Base-by-base conservation (phyloP, 805 yeast species). In the Wickerhamomyces canadensis region DNA sequence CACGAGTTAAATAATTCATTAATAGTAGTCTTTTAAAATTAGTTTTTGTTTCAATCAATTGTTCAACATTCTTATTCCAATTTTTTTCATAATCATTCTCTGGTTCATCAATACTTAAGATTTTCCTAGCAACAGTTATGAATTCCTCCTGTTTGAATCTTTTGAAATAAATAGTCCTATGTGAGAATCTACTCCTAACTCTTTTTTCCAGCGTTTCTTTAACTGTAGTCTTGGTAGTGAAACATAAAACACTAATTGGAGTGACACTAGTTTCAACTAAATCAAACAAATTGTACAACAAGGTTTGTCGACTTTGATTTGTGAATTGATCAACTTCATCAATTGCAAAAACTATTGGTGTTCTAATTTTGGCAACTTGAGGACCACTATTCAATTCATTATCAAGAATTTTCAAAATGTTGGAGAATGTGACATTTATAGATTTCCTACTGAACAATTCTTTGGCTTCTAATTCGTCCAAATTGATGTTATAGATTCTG, bases 301-400 rank as follows among this genome's bases (percentile, higher is more conserved):
- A 64, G 0, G 95, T 84, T 57, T 93, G 98, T 45, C 85, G 80
- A 12, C 73, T 68, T 38, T 75, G 79, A 11, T 67, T 64, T 0
- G 95, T 80, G 61, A 82, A 93, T 27, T 70, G 66, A 37, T 93
- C 97, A 40, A 91, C 74, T 50, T 89, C 95, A 40, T 93, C 98
- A 39, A 93, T 74, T 3, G 87, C 61, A 49, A 93, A 80, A 0
- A 93, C 62, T 4, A 93, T 72, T 0, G 95, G 76, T 18, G 48
- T 38, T 38, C 46, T 45, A 14, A 43, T 41, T 46, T 45, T 50
- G 1, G 40, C 42, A 9, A 25, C 15, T 3, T 27, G 30, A 15
- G 31, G 41, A 8, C 40, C 36, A 6, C 44, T 21, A 7, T 19
- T 27, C 9, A 49, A 44, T 18, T 57, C 53, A 14, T 63, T 64